phyloP scores from a whole-genome alignment of 768 basidiomycete genomes.

The Mycena floridula region DNA sequence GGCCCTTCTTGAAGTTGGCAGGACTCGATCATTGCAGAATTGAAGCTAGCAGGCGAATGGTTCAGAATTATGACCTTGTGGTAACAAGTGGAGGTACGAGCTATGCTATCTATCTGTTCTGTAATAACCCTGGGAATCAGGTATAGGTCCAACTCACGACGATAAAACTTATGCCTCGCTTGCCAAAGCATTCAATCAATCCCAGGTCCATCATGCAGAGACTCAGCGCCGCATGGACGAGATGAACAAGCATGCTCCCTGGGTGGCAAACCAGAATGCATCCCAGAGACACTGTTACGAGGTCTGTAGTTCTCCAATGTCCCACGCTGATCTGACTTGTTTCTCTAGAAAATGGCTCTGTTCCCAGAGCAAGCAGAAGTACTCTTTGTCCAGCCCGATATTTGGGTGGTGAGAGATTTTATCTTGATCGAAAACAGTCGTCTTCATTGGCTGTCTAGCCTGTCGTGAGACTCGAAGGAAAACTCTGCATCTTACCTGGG shows the following conservation, averaged over 20 bases:
- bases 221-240: conserved; percentile 70
- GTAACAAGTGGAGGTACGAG: conserved; percentile 88
- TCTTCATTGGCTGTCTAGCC: conserved; percentile 42
- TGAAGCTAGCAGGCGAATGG: conserved; percentile 81
- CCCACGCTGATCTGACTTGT: no score
- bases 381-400: conserved; percentile 69
- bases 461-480: conserved; percentile 78
- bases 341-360: conserved; percentile 87
- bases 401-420: conserved; percentile 89
- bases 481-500: conserved; percentile 88
- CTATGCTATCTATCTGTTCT: no score
- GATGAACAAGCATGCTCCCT: conserved; percentile 48
- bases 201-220: conserved; percentile 69
- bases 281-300: conserved; percentile 78
- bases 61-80: conserved; percentile 80
- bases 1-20: background rate
- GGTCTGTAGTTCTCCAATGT: no score
- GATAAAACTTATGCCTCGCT: conserved; percentile 90
- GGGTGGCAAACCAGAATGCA: conserved; percentile 55
- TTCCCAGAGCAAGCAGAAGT: conserved; percentile 79
- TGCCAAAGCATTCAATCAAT: conserved; percentile 75
- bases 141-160: no score
- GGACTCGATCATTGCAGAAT: no score
- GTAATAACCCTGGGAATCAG: no score
- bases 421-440: background rate